Evolutionary conservation across 2,329 filamentous ascomycete genomes (phyloP), one percentile per base, ranked within the genome.

Genomic region (Trichophyton mentagrophytes): DNA sequence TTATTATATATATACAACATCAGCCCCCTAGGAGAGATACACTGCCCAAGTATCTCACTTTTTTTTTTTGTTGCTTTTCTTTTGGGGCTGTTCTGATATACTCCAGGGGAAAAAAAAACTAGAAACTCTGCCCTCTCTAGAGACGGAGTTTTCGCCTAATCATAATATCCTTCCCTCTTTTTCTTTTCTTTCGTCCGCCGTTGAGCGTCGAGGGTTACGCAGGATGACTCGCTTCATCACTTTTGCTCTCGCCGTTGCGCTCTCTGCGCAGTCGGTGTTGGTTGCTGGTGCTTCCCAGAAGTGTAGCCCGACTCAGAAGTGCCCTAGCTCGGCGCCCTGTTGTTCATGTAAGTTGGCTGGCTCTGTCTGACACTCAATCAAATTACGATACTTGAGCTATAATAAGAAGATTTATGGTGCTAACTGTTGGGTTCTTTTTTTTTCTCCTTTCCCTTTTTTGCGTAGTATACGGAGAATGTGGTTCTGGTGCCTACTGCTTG

Each of bases 401-500:
- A 38, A 38, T 38, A 38, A 38, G 2, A 38, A 38, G 33, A 38
- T 9, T 7, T 6, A 11, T 20, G 20, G 25, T 25, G 17, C 20
- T 47, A 3, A 47, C 44, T 11, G 44, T 22, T 25, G 44, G 11
- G 22, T 15, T 4, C 1, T 17, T 22, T 22, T n/a, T 2, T 46
- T 51, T n/a, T 9, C 62, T 66, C 51, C 64, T 42, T 59, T 40
- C 60, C 27, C 42, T 33, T 49, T 60, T 53, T 60, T 47, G 15
- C 67, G 58, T 69, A 95, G 90, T 93, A 75, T 97, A 96, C 75
- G 89, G 89, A 68, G 81, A 92, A 74, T 97, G 93, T 70, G 93
- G 92, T 77, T 85, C 90, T 61, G 93, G 93, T 69, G 93, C 91
- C 61, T 97, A 88, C 81, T 99, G 93, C 71, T 83, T 99, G 20